Evolutionary conservation across 441 rosid genomes (phyloP).

Genomic region (Populus hybrid): DNA sequence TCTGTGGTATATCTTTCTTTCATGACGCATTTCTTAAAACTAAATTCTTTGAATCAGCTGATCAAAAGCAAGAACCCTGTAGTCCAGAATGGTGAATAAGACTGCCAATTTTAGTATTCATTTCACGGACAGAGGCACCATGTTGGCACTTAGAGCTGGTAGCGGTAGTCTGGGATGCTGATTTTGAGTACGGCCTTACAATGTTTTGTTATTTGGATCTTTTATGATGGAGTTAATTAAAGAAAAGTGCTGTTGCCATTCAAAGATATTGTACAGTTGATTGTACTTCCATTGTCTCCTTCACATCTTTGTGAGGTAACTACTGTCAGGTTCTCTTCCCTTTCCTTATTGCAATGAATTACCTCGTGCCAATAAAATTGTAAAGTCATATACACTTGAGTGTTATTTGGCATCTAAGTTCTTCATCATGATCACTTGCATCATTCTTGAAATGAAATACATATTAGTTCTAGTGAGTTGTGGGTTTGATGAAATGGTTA

Average conservation of each 20-base stretch:
- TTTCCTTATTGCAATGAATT: constrained; percentile 1
- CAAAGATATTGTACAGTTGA: constrained; percentile 33
- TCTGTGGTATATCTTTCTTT: constrained; percentile 11
- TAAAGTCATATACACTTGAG: background rate
- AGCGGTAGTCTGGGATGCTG: constrained; percentile 14
- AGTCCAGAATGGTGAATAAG: constrained; percentile 49
- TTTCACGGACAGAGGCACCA: constrained; percentile 15
- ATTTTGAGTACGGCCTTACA: constrained; percentile 25
- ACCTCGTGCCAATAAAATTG: constrained; percentile 11
- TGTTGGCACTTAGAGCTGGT: constrained; percentile 17
- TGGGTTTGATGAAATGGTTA: background rate
- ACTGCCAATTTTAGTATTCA: constrained; percentile 10
- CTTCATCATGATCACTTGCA: background rate
- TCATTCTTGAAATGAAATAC: constrained; percentile 2
- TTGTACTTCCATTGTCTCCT: constrained; percentile 34
- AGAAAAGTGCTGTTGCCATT: constrained; percentile 31
- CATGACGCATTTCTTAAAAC: constrained; percentile 13
- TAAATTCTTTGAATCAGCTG: constrained; percentile 45
- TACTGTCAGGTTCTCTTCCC: constrained; percentile 9
- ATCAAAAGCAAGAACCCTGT: constrained; percentile 46
- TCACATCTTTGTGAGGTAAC: constrained; percentile 50
- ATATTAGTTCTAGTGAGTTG: background rate
- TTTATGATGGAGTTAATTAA: constrained; percentile 28
- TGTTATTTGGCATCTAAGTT: background rate
- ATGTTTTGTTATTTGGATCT: constrained; percentile 29